Percentiles rank a stretch among this genome's conserved stretches.
phyloP scores from a whole-genome alignment of 495 filamentous ascomycete genomes.

The Chaetomium fimeti region DNA sequence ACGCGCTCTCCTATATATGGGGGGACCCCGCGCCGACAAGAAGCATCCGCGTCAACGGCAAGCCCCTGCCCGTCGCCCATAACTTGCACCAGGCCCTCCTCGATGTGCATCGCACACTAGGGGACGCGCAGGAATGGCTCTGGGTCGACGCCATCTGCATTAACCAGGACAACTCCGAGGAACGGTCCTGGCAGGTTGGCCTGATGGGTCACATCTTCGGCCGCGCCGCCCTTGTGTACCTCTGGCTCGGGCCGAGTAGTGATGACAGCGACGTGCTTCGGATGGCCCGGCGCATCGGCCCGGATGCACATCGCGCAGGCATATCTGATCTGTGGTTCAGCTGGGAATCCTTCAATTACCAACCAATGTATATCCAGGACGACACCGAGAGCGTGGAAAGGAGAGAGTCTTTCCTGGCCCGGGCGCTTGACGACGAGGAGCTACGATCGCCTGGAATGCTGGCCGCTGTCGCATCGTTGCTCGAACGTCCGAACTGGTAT shows the following conservation, averaged over 20 bases:
- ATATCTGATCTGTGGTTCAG: neutral
- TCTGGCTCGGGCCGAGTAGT: neutral
- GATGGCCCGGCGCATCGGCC: neutral
- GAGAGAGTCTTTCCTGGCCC: neutral
- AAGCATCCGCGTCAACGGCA: too few species aligned
- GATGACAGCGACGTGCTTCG: neutral
- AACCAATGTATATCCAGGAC: neutral
- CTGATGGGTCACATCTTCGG: conserved; percentile 1
- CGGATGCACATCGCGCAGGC: neutral
- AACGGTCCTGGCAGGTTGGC: conserved; percentile 6
- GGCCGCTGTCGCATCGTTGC: neutral
- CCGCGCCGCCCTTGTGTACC: neutral
- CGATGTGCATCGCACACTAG: neutral
- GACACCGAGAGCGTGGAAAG: neutral
- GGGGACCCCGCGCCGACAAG: neutral
- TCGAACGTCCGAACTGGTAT: neutral
- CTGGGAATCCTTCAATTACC: neutral
- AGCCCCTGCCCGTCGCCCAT: too few species aligned
- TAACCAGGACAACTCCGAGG: neutral
- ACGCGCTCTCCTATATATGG: conserved; percentile 1
- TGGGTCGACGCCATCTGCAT: conserved; percentile 11
- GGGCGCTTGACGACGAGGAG: neutral
- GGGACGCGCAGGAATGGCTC: neutral
- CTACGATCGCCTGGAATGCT: neutral
- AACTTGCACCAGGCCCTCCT: neutral